phyloP scores from a whole-genome alignment of 768 basidiomycete species.

The Melanogaster broomeanus region DNA sequence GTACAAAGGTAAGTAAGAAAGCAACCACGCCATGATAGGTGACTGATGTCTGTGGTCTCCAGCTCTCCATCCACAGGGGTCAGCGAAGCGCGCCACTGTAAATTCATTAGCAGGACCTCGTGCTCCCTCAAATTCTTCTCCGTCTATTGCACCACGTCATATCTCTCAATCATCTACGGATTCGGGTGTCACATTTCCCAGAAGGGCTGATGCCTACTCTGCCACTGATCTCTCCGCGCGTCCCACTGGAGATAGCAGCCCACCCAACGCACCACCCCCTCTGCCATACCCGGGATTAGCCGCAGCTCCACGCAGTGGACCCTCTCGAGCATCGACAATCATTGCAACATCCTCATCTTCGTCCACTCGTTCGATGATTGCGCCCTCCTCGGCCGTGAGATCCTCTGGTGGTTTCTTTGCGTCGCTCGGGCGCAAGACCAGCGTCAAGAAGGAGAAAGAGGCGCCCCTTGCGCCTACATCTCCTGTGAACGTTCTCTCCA shows the following conservation, averaged over 20 bases:
- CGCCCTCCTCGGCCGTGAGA: constrained; percentile 43
- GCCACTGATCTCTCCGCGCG: constrained; percentile 72
- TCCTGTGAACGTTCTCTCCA: constrained; percentile 38
- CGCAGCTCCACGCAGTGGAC: constrained; percentile 25
- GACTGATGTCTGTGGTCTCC: constrained; percentile 3
- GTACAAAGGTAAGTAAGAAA: constrained; percentile 47
- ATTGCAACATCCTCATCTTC: constrained; percentile 47
- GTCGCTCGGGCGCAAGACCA: constrained; percentile 71
- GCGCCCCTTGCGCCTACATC: constrained; percentile 29
- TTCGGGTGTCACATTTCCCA: constrained; percentile 79
- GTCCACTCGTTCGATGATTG: constrained; percentile 45
- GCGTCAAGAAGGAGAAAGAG: constrained; percentile 43
- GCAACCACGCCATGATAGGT: neutral
- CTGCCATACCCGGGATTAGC: constrained; percentile 80
- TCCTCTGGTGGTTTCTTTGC: constrained; percentile 68
- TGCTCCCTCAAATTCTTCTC: constrained; percentile 41
- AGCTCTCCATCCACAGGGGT: constrained; percentile 23
- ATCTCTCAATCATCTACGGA: constrained; percentile 70
- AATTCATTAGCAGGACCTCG: constrained; percentile 23
- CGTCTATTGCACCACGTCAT: constrained; percentile 60
- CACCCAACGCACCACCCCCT: constrained; percentile 55
- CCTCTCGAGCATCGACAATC: constrained; percentile 33
- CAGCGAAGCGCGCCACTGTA: constrained; percentile 28
- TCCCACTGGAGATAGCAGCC: constrained; percentile 46
- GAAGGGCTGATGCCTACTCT: constrained; percentile 72